Percentiles rank a stretch among this genome's conserved stretches.
phyloP scores from a whole-genome alignment of 345 rosid genomes.

The Raphanus raphanistrum region DNA sequence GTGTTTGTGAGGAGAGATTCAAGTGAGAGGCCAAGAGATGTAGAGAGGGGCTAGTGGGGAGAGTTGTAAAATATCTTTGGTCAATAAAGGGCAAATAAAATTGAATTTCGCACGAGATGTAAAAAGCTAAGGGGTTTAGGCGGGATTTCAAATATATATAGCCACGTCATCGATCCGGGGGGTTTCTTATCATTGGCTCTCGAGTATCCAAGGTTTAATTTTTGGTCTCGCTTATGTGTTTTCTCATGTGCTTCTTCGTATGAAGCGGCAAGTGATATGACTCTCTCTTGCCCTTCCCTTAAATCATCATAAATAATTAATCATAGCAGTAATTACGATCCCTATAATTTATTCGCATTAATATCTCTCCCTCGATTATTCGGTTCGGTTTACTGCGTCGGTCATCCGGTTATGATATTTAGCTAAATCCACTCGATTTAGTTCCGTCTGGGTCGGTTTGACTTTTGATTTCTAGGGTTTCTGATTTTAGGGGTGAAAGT shows the following conservation, averaged over 20 bases:
- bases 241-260: conserved; percentile 66
- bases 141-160: conserved; percentile 63
- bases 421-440: neutral
- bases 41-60: conserved; percentile 21
- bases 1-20: conserved; percentile 27
- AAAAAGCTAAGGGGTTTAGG: conserved; percentile 65
- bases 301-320: neutral
- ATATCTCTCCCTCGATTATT: conserved; percentile 18
- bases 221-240: conserved; percentile 43
- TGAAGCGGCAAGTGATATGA: conserved; percentile 33
- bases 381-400: conserved; percentile 31
- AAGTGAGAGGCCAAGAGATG: conserved; percentile 32
- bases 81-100: conserved; percentile 42
- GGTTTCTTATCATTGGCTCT: conserved; percentile 31
- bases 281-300: conserved; percentile 22
- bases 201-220: conserved; percentile 33
- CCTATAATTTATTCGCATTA: conserved; percentile 20
- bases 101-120: conserved; percentile 74
- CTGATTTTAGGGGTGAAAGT: conserved; percentile 5
- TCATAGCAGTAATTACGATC: conserved; percentile 15
- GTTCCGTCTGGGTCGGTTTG: neutral
- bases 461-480: conserved; percentile 12
- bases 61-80: conserved; percentile 32
- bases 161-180: conserved; percentile 75
- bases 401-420: conserved; percentile 15